Base-by-base conservation (phyloP, 257 asterid species). In the Fraxinus pennsylvanica region DNA sequence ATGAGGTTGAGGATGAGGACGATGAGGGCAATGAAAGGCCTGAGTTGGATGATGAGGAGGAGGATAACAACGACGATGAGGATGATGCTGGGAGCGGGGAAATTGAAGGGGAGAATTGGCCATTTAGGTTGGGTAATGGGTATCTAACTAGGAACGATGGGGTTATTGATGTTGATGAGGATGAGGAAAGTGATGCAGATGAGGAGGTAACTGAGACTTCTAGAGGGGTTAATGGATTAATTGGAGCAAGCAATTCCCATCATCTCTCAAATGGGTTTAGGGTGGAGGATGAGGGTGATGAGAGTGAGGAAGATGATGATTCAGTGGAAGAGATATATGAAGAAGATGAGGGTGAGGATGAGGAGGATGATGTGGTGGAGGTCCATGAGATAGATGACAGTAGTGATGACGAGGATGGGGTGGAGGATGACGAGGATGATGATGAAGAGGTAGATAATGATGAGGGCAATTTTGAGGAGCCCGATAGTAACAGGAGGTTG, bases 1-100 rank as follows among this genome's bases (percentile, higher is more conserved):
- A 87, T 19, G 84, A 80, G 9, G 99, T 92, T 0, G 92, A 86
- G 5, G 90, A 87, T 10, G 84, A 80, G 9, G 97, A 87, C 0
- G 98, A 87, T 43, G 47, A 41, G 47, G 47, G 2, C 14, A 41
- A 41, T 41, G 47, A 41, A 0, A 41, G 14, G 14, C 3, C 14
- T 41, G 47, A 39, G 13, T 9, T 39, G 47, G 47, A 41, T 39
- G 45, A 39, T 41, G 47, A 41, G 3, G 50, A 41, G 12, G 50
- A 41, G 50, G 50, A 10, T 0, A 8, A 38, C 50, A 1, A 41
- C 2, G 50, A 41, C 10, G 50, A 41, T 10, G 50, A 41, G 52
- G 96, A 93, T 78, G 99, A 91, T 73, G 97, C 97, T 0, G 98
- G 96, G 71, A 91, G 99, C 52, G 99, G 99, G 27, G 98, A 94